These are phyloP conservation scores for Pezizomycotina sp. DNA, from an alignment of 2,329 filamentous ascomycete genomes.

Conservation along the genomic window DNA sequence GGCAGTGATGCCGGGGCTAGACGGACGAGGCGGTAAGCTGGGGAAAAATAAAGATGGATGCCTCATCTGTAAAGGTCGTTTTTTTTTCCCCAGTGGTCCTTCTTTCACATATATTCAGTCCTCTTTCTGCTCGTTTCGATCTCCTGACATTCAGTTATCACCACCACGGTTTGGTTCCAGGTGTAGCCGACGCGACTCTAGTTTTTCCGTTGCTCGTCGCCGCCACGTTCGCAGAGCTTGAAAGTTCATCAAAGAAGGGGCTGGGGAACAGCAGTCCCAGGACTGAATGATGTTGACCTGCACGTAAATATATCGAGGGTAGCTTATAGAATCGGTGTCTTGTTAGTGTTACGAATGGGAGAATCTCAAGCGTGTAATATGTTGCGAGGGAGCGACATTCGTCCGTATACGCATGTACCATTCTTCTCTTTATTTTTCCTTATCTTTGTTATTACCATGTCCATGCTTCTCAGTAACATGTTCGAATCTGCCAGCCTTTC, in stretches of 20 bases:
- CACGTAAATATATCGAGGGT: constrained; percentile 1
- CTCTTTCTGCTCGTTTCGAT: background rate
- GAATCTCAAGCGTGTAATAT: background rate
- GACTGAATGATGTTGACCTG: background rate
- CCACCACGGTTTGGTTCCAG: constrained; percentile 22
- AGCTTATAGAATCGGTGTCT: too few relatives aligned
- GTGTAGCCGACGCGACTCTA: constrained; percentile 52
- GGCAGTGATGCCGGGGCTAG: constrained; percentile 89
- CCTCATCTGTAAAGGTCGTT: constrained; percentile 67
- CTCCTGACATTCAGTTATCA: background rate
- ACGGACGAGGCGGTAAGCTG: constrained; percentile 91
- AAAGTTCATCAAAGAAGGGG: constrained; percentile 22
- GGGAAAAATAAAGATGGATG: constrained; percentile 85
- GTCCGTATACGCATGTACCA: constrained; percentile 4
- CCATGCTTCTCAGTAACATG: too few relatives aligned
- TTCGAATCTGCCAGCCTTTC: too few relatives aligned
- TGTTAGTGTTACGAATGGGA: too few relatives aligned
- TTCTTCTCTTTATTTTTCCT: too few relatives aligned
- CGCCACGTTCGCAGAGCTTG: constrained; percentile 47
- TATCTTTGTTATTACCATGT: too few relatives aligned
- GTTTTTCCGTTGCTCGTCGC: constrained; percentile 52
- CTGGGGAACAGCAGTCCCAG: constrained; percentile 1
- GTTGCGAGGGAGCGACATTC: constrained; percentile 2
- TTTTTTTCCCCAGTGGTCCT: background rate
- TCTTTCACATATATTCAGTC: background rate